These are phyloP conservation scores for Ensete ventricosum DNA, from an alignment of 176 grass and related monocot species.

Conservation along the genomic window DNA sequence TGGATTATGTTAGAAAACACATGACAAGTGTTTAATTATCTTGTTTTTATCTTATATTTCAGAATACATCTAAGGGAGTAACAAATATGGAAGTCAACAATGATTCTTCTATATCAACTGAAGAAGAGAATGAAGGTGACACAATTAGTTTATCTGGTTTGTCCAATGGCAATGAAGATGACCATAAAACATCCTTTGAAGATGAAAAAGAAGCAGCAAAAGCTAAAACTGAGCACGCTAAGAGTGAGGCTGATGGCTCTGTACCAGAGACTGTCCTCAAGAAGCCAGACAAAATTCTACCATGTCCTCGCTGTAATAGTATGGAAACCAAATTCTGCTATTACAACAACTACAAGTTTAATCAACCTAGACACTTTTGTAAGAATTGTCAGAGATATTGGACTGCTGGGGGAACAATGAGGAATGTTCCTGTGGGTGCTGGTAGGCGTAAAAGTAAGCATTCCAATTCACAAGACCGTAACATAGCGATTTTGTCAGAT, in stretches of 20 bases:
- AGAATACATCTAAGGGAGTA: not conserved
- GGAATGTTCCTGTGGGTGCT: constrained; percentile 70
- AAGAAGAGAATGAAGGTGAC: constrained; percentile 20
- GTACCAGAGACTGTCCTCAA: constrained; percentile 54
- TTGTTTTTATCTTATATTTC: not conserved
- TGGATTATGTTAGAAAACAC: not conserved
- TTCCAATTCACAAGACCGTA: constrained; percentile 37
- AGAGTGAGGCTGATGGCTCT: constrained; percentile 29
- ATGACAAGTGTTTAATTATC: not conserved
- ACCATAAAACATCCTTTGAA: constrained; percentile 8
- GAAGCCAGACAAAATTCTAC: constrained; percentile 73
- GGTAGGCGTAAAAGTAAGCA: constrained; percentile 74
- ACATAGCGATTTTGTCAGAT: constrained; percentile 44
- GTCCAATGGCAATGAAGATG: constrained; percentile 23
- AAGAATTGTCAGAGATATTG: constrained; percentile 79
- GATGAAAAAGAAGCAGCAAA: constrained; percentile 42
- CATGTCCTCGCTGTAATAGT: constrained; percentile 72
- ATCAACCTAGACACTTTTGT: constrained; percentile 69
- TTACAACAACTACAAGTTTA: constrained; percentile 78
- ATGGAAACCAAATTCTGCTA: constrained; percentile 87
- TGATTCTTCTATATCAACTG: constrained; percentile 20
- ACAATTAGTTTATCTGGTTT: constrained; percentile 20
- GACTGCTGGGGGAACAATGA: constrained; percentile 74
- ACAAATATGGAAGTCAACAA: constrained; percentile 10
- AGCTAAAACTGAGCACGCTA: constrained; percentile 30